Percentiles rank a stretch among this genome's conserved stretches.
Conservation (phyloP, 2,329 filamentous ascomycete genomes). For the Aulographum hederae region DNA sequence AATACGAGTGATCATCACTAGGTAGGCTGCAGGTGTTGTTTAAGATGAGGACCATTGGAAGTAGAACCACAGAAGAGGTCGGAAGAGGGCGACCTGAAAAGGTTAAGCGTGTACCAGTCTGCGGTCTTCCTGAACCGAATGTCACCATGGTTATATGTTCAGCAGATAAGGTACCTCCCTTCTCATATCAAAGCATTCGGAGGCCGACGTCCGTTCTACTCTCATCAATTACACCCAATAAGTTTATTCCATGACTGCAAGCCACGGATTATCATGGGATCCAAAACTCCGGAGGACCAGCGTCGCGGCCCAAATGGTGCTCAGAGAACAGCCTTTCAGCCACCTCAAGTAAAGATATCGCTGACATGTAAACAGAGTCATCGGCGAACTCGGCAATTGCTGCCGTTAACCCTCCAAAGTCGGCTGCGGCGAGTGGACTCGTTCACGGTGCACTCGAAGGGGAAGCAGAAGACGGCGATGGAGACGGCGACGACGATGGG, state of each 20-base stretch:
- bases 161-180: too few relatives aligned
- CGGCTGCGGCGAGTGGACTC: slow-evolving; percentile 17
- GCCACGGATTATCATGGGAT: slow-evolving; percentile 14
- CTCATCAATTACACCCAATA: too few relatives aligned
- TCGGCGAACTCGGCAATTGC: slow-evolving; percentile 10
- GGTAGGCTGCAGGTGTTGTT: too few relatives aligned
- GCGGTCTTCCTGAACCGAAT: too few relatives aligned
- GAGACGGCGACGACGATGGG: slow-evolving; percentile 11
- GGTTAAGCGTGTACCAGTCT: too few relatives aligned
- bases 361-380: slow-evolving; percentile 12
- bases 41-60: too few relatives aligned
- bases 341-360: slow-evolving; percentile 1
- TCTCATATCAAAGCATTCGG: too few relatives aligned
- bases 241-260: slow-evolving; percentile 7
- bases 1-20: too few relatives aligned
- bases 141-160: too few relatives aligned
- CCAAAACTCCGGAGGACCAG: slow-evolving; percentile 19
- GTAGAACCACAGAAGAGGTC: too few relatives aligned
- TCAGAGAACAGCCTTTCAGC: neutral
- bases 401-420: slow-evolving; percentile 15
- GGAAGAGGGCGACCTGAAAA: too few relatives aligned
- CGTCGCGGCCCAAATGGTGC: slow-evolving; percentile 15
- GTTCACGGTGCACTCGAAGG: slow-evolving; percentile 13
- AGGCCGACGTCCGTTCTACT: too few relatives aligned
- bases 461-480: slow-evolving; percentile 13